phyloP scores from a whole-genome alignment of 2,329 filamentous ascomycete species.

The Coniochaeta sp. region DNA sequence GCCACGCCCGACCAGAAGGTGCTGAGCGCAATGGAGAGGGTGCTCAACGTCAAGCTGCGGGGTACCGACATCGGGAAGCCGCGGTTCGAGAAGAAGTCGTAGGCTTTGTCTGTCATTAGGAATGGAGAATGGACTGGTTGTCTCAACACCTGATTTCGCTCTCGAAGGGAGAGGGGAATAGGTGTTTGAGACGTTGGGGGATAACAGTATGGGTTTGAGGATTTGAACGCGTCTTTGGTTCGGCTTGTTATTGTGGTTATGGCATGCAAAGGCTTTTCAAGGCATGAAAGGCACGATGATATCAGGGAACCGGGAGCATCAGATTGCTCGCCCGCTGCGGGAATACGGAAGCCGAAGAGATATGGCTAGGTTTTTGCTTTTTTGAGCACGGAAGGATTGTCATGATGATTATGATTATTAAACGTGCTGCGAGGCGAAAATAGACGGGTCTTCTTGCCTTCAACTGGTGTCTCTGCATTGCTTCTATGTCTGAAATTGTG shows the following conservation, averaged over 20 bases:
- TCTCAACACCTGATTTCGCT: too few species aligned
- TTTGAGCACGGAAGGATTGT: neutral
- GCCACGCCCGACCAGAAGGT: slow-evolving; percentile 80
- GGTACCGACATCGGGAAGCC: slow-evolving; percentile 80
- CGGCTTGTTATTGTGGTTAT: neutral
- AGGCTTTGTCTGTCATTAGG: too few species aligned
- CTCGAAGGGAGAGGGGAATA: too few species aligned
- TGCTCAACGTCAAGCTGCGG: slow-evolving; percentile 82
- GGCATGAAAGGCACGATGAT: neutral
- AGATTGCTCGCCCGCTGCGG: neutral
- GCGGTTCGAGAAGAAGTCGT: slow-evolving; percentile 53
- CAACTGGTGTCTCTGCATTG: neutral
- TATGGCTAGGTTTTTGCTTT: slow-evolving; percentile 2
- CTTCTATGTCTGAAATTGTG: too few species aligned
- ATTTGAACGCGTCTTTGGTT: neutral
- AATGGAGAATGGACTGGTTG: too few species aligned
- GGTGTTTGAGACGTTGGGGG: too few species aligned
- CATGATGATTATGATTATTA: slow-evolving; percentile 1
- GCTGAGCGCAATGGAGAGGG: slow-evolving; percentile 68
- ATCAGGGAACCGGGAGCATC: neutral
- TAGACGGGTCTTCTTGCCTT: neutral
- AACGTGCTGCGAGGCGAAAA: neutral
- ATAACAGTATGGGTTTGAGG: neutral
- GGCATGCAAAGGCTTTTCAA: neutral
- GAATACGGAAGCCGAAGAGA: neutral